These are phyloP conservation scores for Primulina eburnea DNA, from an alignment of 257 asterid species.

Conservation along the genomic window DNA sequence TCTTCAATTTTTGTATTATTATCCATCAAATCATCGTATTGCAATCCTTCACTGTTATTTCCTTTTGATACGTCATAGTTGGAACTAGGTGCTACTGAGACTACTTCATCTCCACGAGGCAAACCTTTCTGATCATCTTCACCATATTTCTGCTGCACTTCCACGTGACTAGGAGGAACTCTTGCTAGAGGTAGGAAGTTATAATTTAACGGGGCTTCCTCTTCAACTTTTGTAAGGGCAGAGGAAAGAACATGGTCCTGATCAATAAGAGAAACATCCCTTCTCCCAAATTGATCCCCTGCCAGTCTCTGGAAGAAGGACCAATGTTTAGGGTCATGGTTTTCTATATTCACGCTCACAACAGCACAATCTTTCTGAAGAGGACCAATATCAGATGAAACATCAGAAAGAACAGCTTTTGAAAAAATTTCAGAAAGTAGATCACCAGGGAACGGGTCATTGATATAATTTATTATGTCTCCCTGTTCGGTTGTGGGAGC, in stretches of 20 bases:
- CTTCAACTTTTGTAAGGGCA: slow-evolving; percentile 56
- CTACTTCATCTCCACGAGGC: slow-evolving; percentile 33
- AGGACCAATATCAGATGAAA: slow-evolving; percentile 47
- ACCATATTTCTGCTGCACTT: slow-evolving; percentile 38
- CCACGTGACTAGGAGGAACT: slow-evolving; percentile 41
- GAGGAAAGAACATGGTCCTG: slow-evolving; percentile 73
- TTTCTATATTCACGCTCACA: slow-evolving; percentile 74
- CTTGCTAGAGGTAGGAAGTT: slow-evolving; percentile 47
- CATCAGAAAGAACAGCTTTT: slow-evolving; percentile 63
- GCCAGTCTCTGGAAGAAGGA: slow-evolving; percentile 88
- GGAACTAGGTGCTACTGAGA: slow-evolving; percentile 37
- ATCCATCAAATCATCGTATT: slow-evolving; percentile 53
- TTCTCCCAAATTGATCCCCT: slow-evolving; percentile 73
- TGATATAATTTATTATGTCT: slow-evolving; percentile 81
- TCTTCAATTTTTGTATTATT: slow-evolving; percentile 46
- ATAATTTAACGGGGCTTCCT: slow-evolving; percentile 51
- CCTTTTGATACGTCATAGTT: slow-evolving; percentile 38
- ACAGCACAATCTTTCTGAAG: slow-evolving; percentile 66
- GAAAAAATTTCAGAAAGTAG: slow-evolving; percentile 85
- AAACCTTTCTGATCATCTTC: slow-evolving; percentile 40
- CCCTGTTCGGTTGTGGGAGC: slow-evolving; percentile 56
- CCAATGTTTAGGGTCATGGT: slow-evolving; percentile 89
- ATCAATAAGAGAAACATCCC: slow-evolving; percentile 82
- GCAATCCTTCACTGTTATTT: slow-evolving; percentile 44
- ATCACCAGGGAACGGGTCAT: slow-evolving; percentile 84